Evolutionary conservation across 208 protist species (phyloP), one percentile per base, ranked within the genome.

Genomic region (Trypanosoma rangeli): DNA sequence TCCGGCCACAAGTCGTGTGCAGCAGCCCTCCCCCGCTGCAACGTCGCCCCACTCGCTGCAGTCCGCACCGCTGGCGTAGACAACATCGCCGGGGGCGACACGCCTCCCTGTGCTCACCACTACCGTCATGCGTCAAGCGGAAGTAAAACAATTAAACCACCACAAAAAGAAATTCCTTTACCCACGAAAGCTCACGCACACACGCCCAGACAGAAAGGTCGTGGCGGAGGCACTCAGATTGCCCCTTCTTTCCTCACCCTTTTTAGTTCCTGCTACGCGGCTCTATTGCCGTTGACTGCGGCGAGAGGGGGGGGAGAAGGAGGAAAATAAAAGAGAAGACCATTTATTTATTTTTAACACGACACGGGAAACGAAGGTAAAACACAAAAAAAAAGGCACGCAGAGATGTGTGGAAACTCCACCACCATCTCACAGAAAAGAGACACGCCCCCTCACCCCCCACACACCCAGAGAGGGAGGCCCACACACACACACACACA

Each of bases 11-110:
- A 76, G 54, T 12, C 81, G 80, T 53, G 80, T 72, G 16, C 80
- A 88, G 58, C 88, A 89, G 35, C 88, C 88, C 39, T 74, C 80
- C 4, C 83, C 82, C 8, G 85, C 83, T 18, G 66, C 9, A 0
- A 91, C 83, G 5, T 80, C 61, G 3, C 58, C 70, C 31, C 29
- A 62, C 12, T 13, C 62, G 16, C 54, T 46, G 39, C 46, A 31
- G 33, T n/a, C 49, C 12, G 10, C 62, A n/a, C 54, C 46, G 39
- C 52, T 31, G 33, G 73, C 49, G 70, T 79, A 90, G 13, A 93
- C 29, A 50, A 82, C 54, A 46, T 90, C 87, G 5, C 87, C 87
- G 1, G 87, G 87, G 9, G 65, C 63, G 0, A 89, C 82, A 48
- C 59, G 56, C 53, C 26, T 62, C 13, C 75, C 75, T 16, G 75